Base-by-base conservation (phyloP, 2,329 filamentous ascomycete genomes). In the Torrubiellomyces zombiae region DNA sequence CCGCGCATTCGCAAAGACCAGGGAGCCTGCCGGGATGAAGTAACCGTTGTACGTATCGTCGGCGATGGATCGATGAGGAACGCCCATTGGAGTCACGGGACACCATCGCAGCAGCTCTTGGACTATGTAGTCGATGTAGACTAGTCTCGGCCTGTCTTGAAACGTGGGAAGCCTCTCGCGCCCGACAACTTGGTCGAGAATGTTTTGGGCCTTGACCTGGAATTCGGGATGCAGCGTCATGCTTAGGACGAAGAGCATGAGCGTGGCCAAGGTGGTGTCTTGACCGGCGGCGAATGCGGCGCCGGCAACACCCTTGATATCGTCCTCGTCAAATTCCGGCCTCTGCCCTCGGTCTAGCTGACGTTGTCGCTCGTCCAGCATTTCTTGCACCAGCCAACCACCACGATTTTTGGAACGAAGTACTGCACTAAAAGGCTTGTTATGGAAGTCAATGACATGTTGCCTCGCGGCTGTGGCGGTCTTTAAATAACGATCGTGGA, bases 31-130 rank as follows among this genome's bases (percentile, higher is more conserved):
- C 7, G 64, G 65, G 24, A 73, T 68, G 29, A 58, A 55, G 43
- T 65, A 62, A 17, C 57, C 65, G 12, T 61, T 48, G 37, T 71
- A 73, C 8, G 58, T 47, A 28, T 73, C 67, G 24, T 72, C 66
- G 23, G 58, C 42, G 2, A 60, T 48, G 9, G 61, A 53, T 21
- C 48, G 54, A 39, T 73, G 67, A 2, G 67, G 67, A 18, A 72
- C 58, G 3, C 58, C 61, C 2, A 63, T 39, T 1, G 60, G 58
- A 9, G 50, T 53, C 4, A 63, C 40, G 4, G 59, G 58, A 15
- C 43, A 44, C 48, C 51, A 58, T 13, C 60, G 48, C 18, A 51
- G 43, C 7, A 50, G 50, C 31, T 66, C 61, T 26, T 60, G 47
- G 7, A 65, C 39, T n/a, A 63, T 43, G 21, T 45, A 43, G 25